A percentile compares a stretch with the other conserved stretches of the same genome.
These are phyloP conservation scores for Trifolium repens DNA, from an alignment of 306 rosid species.

Conservation along the genomic window DNA sequence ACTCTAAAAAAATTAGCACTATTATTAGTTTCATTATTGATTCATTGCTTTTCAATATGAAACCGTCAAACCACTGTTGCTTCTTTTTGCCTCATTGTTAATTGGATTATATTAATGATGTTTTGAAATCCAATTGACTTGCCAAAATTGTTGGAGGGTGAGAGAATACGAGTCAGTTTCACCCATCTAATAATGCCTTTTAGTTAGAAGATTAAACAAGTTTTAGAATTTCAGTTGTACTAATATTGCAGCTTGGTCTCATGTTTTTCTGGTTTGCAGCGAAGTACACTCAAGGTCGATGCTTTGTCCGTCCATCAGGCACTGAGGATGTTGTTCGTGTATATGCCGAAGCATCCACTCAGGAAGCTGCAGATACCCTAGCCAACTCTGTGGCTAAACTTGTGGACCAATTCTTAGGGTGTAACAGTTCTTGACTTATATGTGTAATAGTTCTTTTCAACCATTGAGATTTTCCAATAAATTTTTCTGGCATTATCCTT, in stretches of 20 bases:
- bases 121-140: conserved; percentile 26
- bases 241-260: conserved; percentile 52
- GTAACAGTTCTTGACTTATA: conserved; percentile 24
- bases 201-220: conserved; percentile 9
- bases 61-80: background rate
- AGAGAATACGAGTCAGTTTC: conserved; percentile 27
- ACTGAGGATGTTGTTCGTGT: conserved; percentile 95
- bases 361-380: conserved; percentile 74
- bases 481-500: conserved; percentile 28
- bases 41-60: conserved; percentile 5
- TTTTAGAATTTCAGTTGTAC: conserved; percentile 33
- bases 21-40: background rate
- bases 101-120: conserved; percentile 16
- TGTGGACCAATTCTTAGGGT: conserved; percentile 71
- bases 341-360: conserved; percentile 81
- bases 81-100: conserved; percentile 23
- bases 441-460: conserved; percentile 9
- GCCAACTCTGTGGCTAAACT: conserved; percentile 70
- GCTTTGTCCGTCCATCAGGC: conserved; percentile 94
- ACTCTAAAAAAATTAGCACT: background rate
- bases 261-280: conserved; percentile 44
- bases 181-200: conserved; percentile 18
- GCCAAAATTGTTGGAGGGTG: conserved; percentile 19
- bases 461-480: conserved; percentile 21
- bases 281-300: conserved; percentile 74